Base-by-base conservation (phyloP, 2,329 filamentous ascomycete genomes). In the Paracoccidioides brasiliensis region DNA sequence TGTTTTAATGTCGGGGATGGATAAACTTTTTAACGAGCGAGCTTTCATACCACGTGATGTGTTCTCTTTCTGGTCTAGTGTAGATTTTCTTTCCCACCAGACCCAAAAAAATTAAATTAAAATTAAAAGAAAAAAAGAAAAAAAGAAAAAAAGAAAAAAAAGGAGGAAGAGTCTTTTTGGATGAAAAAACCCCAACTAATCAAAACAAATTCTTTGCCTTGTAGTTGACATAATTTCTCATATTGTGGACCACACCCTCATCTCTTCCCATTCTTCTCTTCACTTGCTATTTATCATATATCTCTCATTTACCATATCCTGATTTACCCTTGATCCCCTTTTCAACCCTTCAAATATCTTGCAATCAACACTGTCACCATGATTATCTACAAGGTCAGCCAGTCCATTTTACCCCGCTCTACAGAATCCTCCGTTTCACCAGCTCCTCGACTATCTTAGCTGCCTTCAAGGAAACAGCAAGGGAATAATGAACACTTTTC, bases 341-440 rank as follows among this genome's bases (percentile, higher is more conserved):
- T 56, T 46, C 59, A 42, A 9, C 2, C 57, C 44, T 35, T 41
- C 6, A 8, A 10, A 42, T 38, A 37, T 41, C 37, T 7, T 12
- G 6, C 3, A 10, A 5, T 30, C 10, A 33, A 48, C 38, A 33
- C 71, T 73, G 74, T 67, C 80, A 85, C 75, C 67, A 88, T 88
- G 85, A 78, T 86, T 71, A 86, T 88, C 70, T 88, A 72, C 81
- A 83, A 78, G 74, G 84, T 86, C 72, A 58, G 76, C 12, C 22
- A 22, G 28, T 30, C n/a, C 12, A 52, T 37, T 48, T 22, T 12
- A 32, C 46, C 56, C 55, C 56, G 42, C 54, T 51, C 22, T 35
- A 33, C 33, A 42, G 14, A 9, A 44, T 3, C 49, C 54, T 33
- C 22, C 12, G 15, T 52, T 14, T 22, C 10, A 8, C 10, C 22